Conservation (phyloP, 225 moss, liverwort and hornwort species). For the Rhytidiadelphus loreus region DNA sequence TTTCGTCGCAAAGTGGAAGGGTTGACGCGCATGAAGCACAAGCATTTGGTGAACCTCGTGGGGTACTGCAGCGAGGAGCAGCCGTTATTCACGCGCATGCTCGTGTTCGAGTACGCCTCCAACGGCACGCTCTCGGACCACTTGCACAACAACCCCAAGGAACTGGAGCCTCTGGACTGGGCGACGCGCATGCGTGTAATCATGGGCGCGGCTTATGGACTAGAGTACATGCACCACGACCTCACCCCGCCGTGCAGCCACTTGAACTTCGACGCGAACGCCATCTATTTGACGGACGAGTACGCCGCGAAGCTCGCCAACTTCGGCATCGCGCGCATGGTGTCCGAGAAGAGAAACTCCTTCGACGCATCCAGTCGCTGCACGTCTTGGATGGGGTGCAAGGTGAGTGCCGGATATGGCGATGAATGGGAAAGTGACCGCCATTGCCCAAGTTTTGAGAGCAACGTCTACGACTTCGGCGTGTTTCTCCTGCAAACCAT, state of each 20-base stretch:
- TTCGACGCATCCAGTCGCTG: slow-evolving; percentile 13
- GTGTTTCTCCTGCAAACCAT: slow-evolving; percentile 63
- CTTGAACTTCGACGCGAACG: slow-evolving; percentile 68
- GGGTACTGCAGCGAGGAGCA: slow-evolving; percentile 71
- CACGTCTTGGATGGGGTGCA: slow-evolving; percentile 32
- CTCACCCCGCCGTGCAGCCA: slow-evolving; percentile 76
- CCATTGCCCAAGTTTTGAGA: slow-evolving; percentile 63
- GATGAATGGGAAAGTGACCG: slow-evolving; percentile 66
- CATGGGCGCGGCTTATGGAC: slow-evolving; percentile 73
- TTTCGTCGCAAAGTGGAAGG: slow-evolving; percentile 78
- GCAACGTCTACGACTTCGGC: slow-evolving; percentile 70
- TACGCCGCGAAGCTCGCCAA: slow-evolving; percentile 81
- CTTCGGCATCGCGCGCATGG: slow-evolving; percentile 63
- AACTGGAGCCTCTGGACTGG: slow-evolving; percentile 81
- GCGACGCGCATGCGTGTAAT: slow-evolving; percentile 72
- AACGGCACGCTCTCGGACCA: slow-evolving; percentile 82
- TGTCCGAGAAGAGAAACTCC: slow-evolving; percentile 6
- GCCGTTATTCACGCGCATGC: slow-evolving; percentile 68
- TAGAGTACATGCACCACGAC: slow-evolving; percentile 92
- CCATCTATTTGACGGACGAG: slow-evolving; percentile 73
- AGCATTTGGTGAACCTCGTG: slow-evolving; percentile 70
- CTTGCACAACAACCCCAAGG: slow-evolving; percentile 68
- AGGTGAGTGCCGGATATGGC: slow-evolving; percentile 23
- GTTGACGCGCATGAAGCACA: slow-evolving; percentile 75
- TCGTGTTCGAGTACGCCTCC: slow-evolving; percentile 81